Conservation (phyloP, 2,329 filamentous ascomycete genomes). For the Emydomyces testavorans region DNA sequence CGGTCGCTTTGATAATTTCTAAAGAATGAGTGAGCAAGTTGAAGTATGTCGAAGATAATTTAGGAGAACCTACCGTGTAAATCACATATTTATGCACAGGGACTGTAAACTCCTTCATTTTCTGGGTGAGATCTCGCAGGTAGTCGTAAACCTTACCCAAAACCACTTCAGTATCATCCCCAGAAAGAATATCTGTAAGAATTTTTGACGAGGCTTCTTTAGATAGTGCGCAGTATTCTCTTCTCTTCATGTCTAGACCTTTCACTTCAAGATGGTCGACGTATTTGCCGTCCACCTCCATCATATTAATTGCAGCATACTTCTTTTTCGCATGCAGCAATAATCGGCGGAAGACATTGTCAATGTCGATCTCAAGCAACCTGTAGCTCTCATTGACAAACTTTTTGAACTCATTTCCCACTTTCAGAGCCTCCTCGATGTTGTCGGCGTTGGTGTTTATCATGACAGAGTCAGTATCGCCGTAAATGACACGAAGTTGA, state of each 20-base stretch:
- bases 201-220: slow-evolving; percentile 88
- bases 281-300: slow-evolving; percentile 78
- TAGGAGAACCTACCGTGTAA: slow-evolving; percentile 53
- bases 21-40: slow-evolving; percentile 16
- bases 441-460: slow-evolving; percentile 98
- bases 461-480: slow-evolving; percentile 99
- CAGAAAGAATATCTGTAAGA: slow-evolving; percentile 87
- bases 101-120: slow-evolving; percentile 72
- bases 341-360: slow-evolving; percentile 90
- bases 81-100: slow-evolving; percentile 87
- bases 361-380: slow-evolving; percentile 92
- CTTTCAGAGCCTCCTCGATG: slow-evolving; percentile 76
- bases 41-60: neutral
- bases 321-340: slow-evolving; percentile 97
- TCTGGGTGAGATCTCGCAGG: slow-evolving; percentile 65
- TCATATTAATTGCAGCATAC: slow-evolving; percentile 91
- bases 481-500: slow-evolving; percentile 89
- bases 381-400: slow-evolving; percentile 89
- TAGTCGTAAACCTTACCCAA: slow-evolving; percentile 89
- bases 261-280: slow-evolving; percentile 95
- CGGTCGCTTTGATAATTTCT: slow-evolving; percentile 85
- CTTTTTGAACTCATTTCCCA: slow-evolving; percentile 89
- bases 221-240: slow-evolving; percentile 90
- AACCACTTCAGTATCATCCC: slow-evolving; percentile 79
- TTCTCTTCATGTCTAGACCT: slow-evolving; percentile 91